Evolutionary conservation across 2,329 filamentous ascomycete genomes (phyloP), one percentile per base, ranked within the genome.

Genomic region (Lecanicillium sp.): DNA sequence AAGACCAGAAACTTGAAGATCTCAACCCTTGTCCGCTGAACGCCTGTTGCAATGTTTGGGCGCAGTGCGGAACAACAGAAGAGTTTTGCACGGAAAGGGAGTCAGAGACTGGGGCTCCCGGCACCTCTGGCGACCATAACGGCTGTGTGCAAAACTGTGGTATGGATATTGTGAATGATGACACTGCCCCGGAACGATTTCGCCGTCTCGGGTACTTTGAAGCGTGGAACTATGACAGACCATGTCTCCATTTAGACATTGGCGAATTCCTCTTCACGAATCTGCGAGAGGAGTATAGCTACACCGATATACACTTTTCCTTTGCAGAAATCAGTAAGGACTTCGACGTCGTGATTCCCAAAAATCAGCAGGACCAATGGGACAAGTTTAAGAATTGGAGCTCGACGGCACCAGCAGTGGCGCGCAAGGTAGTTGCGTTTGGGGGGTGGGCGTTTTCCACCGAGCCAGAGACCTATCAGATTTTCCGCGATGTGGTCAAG

Each of bases 41-140:
- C 9, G 52, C 48, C 7, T 58, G 53, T 41, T 55, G 55, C 44
- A 48, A 64, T 41, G 49, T 56, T 36, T 67, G 59, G 57, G 66
- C 64, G 6, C 49, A 59, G 14, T 70, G 67, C 35, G 65, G 65
- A 13, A 57, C 52, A 4, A 62, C 59, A 0, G 34, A 38, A 1
- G 63, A 62, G 5, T 67, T 66, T 43, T 70, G 65, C 46, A 47
- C 38, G 9, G 28, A 41, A 8, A 47, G 36, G 9, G 28, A 41
- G 8, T 55, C 43, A 3, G 29, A 48, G 14, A 60, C 51, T 1
- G 61, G 59, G 3, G 48, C 48, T 0, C 65, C 62, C 1, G 64
- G 64, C 5, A 65, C 62, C 2, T 49, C 58, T 3, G 38, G 43
- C 11, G 46, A 46, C 6, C 48, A 42, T 4, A 51, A 51, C 19